phyloP scores from a whole-genome alignment of 495 filamentous ascomycete genomes.

The Neurospora sp. region DNA sequence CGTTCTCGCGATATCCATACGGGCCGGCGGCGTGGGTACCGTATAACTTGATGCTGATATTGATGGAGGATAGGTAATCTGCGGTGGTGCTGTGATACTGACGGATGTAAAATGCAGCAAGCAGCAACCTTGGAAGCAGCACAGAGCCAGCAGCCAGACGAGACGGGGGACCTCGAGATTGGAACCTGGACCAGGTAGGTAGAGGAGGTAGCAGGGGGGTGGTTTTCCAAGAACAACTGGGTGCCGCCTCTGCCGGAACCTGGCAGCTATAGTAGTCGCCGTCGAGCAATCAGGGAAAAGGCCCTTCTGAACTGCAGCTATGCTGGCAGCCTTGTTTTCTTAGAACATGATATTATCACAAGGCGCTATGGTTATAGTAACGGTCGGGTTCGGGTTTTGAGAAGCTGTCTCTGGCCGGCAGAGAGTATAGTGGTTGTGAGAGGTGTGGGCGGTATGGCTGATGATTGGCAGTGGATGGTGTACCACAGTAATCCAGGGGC shows the following conservation, averaged over 20 bases:
- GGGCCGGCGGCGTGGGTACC: neutral
- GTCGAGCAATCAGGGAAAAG: constrained; percentile 10
- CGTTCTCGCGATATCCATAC: neutral
- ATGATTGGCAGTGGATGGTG: neutral
- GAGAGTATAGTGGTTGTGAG: constrained; percentile 1
- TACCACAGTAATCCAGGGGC: constrained; percentile 2
- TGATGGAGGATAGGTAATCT: neutral
- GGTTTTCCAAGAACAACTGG: neutral
- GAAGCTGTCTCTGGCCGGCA: constrained; percentile 5
- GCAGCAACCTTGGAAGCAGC: constrained; percentile 1
- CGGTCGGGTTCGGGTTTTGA: neutral
- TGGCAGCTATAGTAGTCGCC: constrained; percentile 2
- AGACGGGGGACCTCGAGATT: neutral
- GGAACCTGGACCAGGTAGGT: neutral
- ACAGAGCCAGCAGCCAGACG: neutral
- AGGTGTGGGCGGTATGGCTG: constrained; percentile 2
- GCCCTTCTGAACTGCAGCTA: constrained; percentile 5
- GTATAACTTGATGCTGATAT: neutral
- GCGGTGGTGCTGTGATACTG: neutral
- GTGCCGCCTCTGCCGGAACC: constrained; percentile 13
- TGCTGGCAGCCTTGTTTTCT: constrained; percentile 4
- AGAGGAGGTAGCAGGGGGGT: constrained; percentile 1
- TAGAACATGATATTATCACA: constrained; percentile 5
- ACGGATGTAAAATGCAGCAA: neutral
- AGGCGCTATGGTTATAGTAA: neutral